Evolutionary conservation across 768 basidiomycete species (phyloP).

Genomic region (Mycena olivaceomarginata): DNA sequence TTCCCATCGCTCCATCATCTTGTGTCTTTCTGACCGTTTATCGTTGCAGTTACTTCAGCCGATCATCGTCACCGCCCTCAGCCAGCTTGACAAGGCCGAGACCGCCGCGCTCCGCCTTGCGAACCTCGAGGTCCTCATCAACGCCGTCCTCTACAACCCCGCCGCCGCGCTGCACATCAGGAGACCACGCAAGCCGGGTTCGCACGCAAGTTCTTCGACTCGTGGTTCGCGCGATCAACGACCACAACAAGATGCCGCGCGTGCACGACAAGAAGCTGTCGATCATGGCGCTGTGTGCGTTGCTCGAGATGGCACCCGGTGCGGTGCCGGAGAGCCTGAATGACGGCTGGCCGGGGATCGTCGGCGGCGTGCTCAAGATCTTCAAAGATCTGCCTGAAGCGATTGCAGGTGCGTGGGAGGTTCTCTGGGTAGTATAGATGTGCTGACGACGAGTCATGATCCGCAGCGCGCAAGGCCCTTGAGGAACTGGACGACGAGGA

Average conservation of each 20-base stretch:
- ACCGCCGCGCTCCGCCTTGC: slow-evolving; percentile 82
- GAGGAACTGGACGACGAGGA: slow-evolving; percentile 67
- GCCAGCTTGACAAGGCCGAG: slow-evolving; percentile 75
- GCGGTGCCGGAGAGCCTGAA: slow-evolving; percentile 75
- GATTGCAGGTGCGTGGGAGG: slow-evolving; percentile 71
- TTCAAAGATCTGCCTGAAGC: slow-evolving; percentile 90
- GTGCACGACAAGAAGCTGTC: slow-evolving; percentile 95
- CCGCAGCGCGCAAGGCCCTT: slow-evolving; percentile 75
- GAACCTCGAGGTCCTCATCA: slow-evolving; percentile 90
- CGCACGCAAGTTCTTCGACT: slow-evolving; percentile 87
- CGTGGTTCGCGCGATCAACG: slow-evolving; percentile 89
- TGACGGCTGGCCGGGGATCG: slow-evolving; percentile 86
- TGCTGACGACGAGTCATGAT: slow-evolving; percentile 17
- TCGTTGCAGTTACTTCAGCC: slow-evolving; percentile 73
- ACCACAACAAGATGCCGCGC: slow-evolving; percentile 77
- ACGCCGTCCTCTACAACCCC: slow-evolving; percentile 90
- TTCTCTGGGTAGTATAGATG: background rate
- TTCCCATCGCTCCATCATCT: background rate
- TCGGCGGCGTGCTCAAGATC: slow-evolving; percentile 80
- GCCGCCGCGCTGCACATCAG: slow-evolving; percentile 83
- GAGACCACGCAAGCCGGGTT: slow-evolving; percentile 75
- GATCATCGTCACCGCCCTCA: slow-evolving; percentile 79
- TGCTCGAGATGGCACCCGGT: slow-evolving; percentile 81
- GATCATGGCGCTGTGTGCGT: slow-evolving; percentile 83
- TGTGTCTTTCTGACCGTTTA: background rate